Evolutionary conservation across 2,329 filamentous ascomycete genomes (phyloP).

Genomic region (Penicillium sp.): DNA sequence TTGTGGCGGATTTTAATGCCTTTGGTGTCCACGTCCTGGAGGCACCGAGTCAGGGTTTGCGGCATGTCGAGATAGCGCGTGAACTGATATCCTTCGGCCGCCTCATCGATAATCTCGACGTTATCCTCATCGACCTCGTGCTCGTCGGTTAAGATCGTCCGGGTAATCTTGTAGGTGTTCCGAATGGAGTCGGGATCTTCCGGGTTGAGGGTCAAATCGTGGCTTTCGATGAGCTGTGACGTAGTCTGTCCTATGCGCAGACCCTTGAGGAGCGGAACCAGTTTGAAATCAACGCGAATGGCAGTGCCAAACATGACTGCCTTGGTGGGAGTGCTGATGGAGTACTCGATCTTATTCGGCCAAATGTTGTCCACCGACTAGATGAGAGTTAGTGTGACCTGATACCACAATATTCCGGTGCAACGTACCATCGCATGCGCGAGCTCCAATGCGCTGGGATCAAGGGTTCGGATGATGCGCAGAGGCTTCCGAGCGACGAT

Average conservation of each 20-base stretch:
- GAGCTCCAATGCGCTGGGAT: slow-evolving; percentile 72
- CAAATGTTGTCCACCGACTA: slow-evolving; percentile 89
- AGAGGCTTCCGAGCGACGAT: slow-evolving; percentile 75
- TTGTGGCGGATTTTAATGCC: slow-evolving; percentile 93
- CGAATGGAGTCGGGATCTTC: slow-evolving; percentile 42
- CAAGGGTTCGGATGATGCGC: slow-evolving; percentile 73
- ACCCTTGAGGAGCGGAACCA: slow-evolving; percentile 86
- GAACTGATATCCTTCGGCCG: slow-evolving; percentile 61
- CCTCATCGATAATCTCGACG: slow-evolving; percentile 55
- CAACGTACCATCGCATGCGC: slow-evolving; percentile 73
- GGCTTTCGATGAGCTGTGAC: slow-evolving; percentile 74
- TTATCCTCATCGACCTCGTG: slow-evolving; percentile 67
- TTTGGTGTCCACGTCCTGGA: slow-evolving; percentile 85
- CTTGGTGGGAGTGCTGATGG: slow-evolving; percentile 88
- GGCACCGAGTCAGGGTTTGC: slow-evolving; percentile 74
- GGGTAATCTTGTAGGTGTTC: slow-evolving; percentile 59
- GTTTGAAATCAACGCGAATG: slow-evolving; percentile 78
- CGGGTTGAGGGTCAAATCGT: slow-evolving; percentile 61
- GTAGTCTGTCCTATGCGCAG: slow-evolving; percentile 80
- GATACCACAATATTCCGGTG: not conserved
- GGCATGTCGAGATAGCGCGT: slow-evolving; percentile 66
- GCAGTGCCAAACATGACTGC: slow-evolving; percentile 90
- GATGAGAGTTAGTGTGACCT: slow-evolving; percentile 14
- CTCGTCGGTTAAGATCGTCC: slow-evolving; percentile 66
- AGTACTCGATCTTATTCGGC: slow-evolving; percentile 97